Evolutionary conservation across 2,329 filamentous ascomycete genomes (phyloP).

Genomic region (Mycosphaerella sp.): DNA sequence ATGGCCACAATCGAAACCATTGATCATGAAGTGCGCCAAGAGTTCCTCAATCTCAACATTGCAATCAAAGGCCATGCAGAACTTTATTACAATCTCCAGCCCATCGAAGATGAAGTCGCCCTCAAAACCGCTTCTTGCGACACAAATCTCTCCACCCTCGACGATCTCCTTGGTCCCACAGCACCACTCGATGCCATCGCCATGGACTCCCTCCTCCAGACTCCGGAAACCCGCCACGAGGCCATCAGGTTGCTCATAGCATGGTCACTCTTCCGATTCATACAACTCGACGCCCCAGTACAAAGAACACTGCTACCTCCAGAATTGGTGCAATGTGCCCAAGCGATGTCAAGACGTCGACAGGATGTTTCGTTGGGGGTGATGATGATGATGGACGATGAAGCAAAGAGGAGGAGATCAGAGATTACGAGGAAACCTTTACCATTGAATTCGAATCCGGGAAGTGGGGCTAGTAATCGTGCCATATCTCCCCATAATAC

Average conservation of each 20-base stretch:
- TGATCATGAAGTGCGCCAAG: slow-evolving; percentile 8
- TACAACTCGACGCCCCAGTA: slow-evolving; percentile 6
- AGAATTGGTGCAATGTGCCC: slow-evolving; percentile 14
- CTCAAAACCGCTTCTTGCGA: slow-evolving; percentile 1
- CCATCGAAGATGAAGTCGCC: neutral
- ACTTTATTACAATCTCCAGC: slow-evolving; percentile 6
- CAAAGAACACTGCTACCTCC: slow-evolving; percentile 15
- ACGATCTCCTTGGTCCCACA: slow-evolving; percentile 3
- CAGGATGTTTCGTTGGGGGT: neutral
- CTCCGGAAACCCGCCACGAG: slow-evolving; percentile 10
- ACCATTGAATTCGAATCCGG: slow-evolving; percentile 5
- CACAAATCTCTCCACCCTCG: slow-evolving; percentile 7
- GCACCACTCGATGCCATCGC: slow-evolving; percentile 9
- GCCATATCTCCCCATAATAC: too few relatives aligned
- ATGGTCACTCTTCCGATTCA: slow-evolving; percentile 16
- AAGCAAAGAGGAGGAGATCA: neutral
- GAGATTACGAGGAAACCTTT: neutral
- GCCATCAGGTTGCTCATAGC: slow-evolving; percentile 16
- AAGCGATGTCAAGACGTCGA: slow-evolving; percentile 11
- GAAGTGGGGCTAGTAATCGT: slow-evolving; percentile 5
- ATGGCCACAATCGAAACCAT: slow-evolving; percentile 6
- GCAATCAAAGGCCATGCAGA: slow-evolving; percentile 10
- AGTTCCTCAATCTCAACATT: slow-evolving; percentile 7
- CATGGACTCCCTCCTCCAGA: slow-evolving; percentile 11
- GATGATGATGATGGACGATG: neutral